Conservation (phyloP, 202 grass and related monocot species). For the Sporobolus alterniflorus region DNA sequence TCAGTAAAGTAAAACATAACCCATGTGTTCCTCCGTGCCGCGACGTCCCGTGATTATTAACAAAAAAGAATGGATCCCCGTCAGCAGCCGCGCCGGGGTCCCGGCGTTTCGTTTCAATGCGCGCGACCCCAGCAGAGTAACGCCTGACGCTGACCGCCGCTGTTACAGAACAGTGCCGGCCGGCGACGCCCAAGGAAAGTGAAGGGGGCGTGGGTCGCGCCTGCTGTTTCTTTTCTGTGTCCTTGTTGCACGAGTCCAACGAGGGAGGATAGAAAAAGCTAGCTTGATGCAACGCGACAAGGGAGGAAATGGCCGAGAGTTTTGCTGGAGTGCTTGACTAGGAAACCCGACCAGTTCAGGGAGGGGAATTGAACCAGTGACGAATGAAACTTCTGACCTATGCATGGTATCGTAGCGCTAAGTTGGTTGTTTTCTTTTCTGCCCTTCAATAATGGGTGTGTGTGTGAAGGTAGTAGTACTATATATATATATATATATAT, state of each 20-base stretch:
- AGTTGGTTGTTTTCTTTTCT: no score
- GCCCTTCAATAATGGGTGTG: not conserved
- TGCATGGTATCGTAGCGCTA: no score
- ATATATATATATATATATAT: no score
- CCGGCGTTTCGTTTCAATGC: not conserved
- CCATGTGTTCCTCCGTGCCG: not conserved
- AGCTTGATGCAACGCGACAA: slow-evolving; percentile 12
- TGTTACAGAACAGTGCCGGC: not conserved
- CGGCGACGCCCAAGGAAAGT: not conserved
- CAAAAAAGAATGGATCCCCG: not conserved
- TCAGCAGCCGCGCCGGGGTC: not conserved
- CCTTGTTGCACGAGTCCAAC: not conserved
- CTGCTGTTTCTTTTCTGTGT: not conserved
- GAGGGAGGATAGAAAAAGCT: not conserved
- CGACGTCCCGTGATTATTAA: not conserved
- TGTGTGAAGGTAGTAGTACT: no score
- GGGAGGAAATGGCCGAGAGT: not conserved
- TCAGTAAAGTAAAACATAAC: not conserved
- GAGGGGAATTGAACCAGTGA: not conserved
- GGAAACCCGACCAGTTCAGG: not conserved
- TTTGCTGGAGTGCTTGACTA: not conserved
- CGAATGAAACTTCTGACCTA: no score
- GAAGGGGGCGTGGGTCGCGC: not conserved
- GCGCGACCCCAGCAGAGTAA: not conserved
- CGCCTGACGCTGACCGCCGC: slow-evolving; percentile 3